Evolutionary conservation across 768 basidiomycete genomes (phyloP).

Genomic region (Leucocoprinus sp.): DNA sequence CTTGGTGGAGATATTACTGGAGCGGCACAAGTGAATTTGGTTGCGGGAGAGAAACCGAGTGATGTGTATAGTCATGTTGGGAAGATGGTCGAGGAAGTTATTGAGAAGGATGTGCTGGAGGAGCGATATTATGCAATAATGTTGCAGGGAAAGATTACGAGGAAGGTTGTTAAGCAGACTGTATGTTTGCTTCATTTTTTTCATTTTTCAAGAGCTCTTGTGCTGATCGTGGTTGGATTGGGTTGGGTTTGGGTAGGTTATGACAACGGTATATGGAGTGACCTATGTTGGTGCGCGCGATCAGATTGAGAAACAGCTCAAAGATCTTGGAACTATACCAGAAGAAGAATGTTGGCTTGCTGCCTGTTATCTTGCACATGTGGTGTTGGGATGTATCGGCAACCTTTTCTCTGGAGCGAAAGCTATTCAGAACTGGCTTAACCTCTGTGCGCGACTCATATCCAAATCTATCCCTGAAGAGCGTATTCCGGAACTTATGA

Average conservation of each 20-base stretch:
- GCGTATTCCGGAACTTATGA: slow-evolving; percentile 42
- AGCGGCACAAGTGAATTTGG: slow-evolving; percentile 88
- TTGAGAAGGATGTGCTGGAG: slow-evolving; percentile 46
- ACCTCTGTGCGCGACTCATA: slow-evolving; percentile 73
- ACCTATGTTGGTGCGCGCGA: slow-evolving; percentile 92
- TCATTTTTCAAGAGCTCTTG: neutral
- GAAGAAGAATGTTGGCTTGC: slow-evolving; percentile 66
- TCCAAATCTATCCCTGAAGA: slow-evolving; percentile 77
- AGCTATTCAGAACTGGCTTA: slow-evolving; percentile 88
- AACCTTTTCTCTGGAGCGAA: slow-evolving; percentile 92
- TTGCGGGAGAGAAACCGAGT: slow-evolving; percentile 74
- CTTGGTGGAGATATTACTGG: slow-evolving; percentile 88
- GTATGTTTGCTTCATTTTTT: too few species aligned
- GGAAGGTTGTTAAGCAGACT: slow-evolving; percentile 98
- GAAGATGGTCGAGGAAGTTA: slow-evolving; percentile 66
- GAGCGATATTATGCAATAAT: slow-evolving; percentile 49
- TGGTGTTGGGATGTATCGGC: slow-evolving; percentile 74
- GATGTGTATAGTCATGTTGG: slow-evolving; percentile 95
- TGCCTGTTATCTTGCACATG: slow-evolving; percentile 74
- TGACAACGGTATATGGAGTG: slow-evolving; percentile 99
- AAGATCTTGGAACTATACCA: slow-evolving; percentile 63
- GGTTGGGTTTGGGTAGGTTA: slow-evolving; percentile 45
- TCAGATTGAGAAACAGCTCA: slow-evolving; percentile 87
- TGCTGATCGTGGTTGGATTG: slow-evolving; percentile 1
- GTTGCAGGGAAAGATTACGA: slow-evolving; percentile 68